A percentile compares a stretch with the other conserved stretches of the same genome.
Evolutionary conservation across 441 rosid species (phyloP).

Genomic region (Pelargonium cotyledonis): DNA sequence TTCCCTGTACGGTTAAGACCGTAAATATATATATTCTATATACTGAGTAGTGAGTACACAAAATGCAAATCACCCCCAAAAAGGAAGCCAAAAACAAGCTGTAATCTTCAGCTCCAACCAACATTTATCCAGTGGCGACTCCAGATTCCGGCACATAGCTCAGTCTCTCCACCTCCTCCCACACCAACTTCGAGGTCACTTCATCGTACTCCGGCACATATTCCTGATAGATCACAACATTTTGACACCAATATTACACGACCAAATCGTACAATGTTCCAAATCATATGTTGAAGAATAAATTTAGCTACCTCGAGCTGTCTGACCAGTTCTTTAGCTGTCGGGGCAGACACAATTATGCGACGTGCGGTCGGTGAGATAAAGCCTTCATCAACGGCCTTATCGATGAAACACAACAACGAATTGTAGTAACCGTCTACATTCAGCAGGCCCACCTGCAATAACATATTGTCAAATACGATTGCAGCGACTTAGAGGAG

Average conservation of each 20-base stretch:
- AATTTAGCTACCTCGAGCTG: slow-evolving; percentile 46
- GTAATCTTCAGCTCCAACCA: background rate
- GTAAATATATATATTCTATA: too few species aligned
- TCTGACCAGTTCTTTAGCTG: slow-evolving; percentile 57
- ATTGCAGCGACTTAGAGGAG: background rate
- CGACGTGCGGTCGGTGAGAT: slow-evolving; percentile 72
- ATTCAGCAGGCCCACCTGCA: slow-evolving; percentile 91
- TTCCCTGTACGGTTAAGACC: too few species aligned
- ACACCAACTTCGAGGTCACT: slow-evolving; percentile 64
- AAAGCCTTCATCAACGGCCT: slow-evolving; percentile 95
- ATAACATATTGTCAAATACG: background rate
- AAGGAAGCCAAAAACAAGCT: background rate
- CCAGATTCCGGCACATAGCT: slow-evolving; percentile 50
- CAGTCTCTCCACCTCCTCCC: slow-evolving; percentile 75
- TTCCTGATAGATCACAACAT: slow-evolving; percentile 32
- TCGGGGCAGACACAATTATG: slow-evolving; percentile 81
- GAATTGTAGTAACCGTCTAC: slow-evolving; percentile 95
- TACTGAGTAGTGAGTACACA: too few species aligned
- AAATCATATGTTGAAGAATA: background rate
- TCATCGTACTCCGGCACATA: slow-evolving; percentile 73
- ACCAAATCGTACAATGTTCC: background rate
- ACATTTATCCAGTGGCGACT: slow-evolving; percentile 34
- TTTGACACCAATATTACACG: background rate
- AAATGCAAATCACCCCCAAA: too few species aligned
- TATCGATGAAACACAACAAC: slow-evolving; percentile 67